phyloP scores from a whole-genome alignment of 805 yeast species.

The Candida schatavii region DNA sequence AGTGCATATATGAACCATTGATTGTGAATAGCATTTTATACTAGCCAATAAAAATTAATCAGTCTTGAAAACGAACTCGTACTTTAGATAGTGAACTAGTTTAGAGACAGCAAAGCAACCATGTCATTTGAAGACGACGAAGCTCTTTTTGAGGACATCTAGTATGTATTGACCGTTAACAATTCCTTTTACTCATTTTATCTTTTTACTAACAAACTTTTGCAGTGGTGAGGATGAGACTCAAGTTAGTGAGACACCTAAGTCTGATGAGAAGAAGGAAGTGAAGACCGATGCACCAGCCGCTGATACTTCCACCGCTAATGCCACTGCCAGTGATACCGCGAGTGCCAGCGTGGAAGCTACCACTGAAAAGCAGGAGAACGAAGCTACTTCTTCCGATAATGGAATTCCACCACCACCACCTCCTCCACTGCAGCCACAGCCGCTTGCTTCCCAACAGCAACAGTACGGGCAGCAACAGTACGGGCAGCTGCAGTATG shows the following conservation, averaged over 20 bases:
- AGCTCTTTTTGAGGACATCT: conserved; percentile 90
- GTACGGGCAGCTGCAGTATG: background rate
- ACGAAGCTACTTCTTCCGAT: conserved; percentile 3
- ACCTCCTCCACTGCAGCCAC: background rate
- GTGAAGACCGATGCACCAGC: conserved; percentile 16
- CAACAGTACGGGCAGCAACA: conserved; percentile 10
- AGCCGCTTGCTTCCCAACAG: conserved; percentile 2
- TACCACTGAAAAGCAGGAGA: conserved; percentile 5
- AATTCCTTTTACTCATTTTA: conserved; percentile 5
- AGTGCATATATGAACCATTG: no score
- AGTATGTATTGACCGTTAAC: no score
- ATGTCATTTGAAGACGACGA: conserved; percentile 78
- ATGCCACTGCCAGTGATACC: conserved; percentile 5
- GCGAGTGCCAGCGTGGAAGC: background rate
- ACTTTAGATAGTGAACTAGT: conserved; percentile 7
- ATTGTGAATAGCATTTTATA: conserved; percentile 17
- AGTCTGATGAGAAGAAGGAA: conserved; percentile 12
- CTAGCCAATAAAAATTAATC: conserved; percentile 18
- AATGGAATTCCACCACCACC: conserved; percentile 10
- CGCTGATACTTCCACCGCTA: conserved; percentile 13
- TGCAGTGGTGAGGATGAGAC: conserved; percentile 26
- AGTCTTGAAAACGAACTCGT: conserved; percentile 7
- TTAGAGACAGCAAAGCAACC: background rate
- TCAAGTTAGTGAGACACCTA: conserved; percentile 12
- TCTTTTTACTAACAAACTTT: background rate